Evolutionary conservation across 169 alveolate genomes (phyloP).

Genomic region (Plasmodium knowlesi): DNA sequence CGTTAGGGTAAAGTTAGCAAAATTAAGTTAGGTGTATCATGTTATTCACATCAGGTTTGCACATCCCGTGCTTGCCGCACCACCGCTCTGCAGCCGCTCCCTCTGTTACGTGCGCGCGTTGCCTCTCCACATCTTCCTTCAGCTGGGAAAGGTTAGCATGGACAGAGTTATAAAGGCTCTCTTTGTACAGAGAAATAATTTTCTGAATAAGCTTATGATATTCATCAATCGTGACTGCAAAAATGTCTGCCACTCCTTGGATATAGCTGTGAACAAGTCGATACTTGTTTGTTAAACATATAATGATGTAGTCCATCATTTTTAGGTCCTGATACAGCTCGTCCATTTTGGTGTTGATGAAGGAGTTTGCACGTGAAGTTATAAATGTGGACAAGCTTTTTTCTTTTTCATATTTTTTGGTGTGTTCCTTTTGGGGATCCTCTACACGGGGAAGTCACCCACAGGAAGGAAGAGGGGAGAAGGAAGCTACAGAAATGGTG

Average conservation of each 20-base stretch:
- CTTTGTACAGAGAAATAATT: slow-evolving; percentile 8
- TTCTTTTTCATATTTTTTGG: not conserved
- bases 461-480: not conserved
- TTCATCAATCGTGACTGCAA: slow-evolving; percentile 24
- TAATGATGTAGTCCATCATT: slow-evolving; percentile 49
- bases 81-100: not conserved
- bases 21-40: not conserved
- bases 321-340: slow-evolving; percentile 58
- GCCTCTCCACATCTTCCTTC: slow-evolving; percentile 22
- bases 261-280: slow-evolving; percentile 24
- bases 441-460: not conserved
- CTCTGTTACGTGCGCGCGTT: slow-evolving; percentile 25
- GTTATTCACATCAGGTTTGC: not conserved
- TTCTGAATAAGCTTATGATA: slow-evolving; percentile 50
- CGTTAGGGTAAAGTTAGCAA: not conserved
- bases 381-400: not conserved
- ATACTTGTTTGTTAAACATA: slow-evolving; percentile 52
- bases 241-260: slow-evolving; percentile 8
- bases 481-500: not conserved
- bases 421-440: not conserved
- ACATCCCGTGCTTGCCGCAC: not conserved
- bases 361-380: not conserved
- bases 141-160: slow-evolving; percentile 43
- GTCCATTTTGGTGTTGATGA: slow-evolving; percentile 17
- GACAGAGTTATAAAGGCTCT: slow-evolving; percentile 42